These are phyloP conservation scores for Neurospora hispaniola DNA, from an alignment of 495 filamentous ascomycete genomes.

Conservation along the genomic window DNA sequence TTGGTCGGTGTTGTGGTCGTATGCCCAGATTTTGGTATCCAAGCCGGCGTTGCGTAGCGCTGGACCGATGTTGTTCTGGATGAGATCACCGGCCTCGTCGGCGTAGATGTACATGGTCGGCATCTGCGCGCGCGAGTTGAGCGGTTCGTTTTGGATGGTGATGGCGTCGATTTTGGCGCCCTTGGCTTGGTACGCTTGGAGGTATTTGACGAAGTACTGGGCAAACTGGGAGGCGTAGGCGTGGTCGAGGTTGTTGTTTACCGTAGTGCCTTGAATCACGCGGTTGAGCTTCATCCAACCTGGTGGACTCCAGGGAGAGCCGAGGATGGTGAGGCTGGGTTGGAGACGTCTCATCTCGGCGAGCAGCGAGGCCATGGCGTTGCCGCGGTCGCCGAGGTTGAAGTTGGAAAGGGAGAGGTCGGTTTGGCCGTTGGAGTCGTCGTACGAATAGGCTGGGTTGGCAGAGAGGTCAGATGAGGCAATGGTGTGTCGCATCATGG, in stretches of 20 bases:
- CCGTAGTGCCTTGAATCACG: conserved; percentile 35
- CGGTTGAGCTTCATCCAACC: conserved; percentile 50
- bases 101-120: conserved; percentile 45
- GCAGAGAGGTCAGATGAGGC: conserved; percentile 42
- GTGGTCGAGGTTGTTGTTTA: conserved; percentile 42
- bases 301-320: conserved; percentile 43
- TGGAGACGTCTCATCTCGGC: conserved; percentile 30
- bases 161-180: conserved; percentile 43
- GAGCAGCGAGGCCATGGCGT: conserved; percentile 40
- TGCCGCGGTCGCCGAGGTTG: conserved; percentile 38
- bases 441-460: conserved; percentile 42
- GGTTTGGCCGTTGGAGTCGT: conserved; percentile 29
- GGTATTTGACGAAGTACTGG: conserved; percentile 47
- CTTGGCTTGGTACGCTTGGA: conserved; percentile 35
- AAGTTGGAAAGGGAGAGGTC: conserved; percentile 35
- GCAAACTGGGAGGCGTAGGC: conserved; percentile 37
- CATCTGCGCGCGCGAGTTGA: conserved; percentile 42
- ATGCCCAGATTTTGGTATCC: conserved; percentile 40
- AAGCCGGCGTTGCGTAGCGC: conserved; percentile 32
- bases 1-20: conserved; percentile 47
- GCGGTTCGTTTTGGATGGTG: conserved; percentile 47
- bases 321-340: conserved; percentile 31
- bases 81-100: conserved; percentile 37
- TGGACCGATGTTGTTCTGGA: conserved; percentile 40
- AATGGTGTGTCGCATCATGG: conserved; percentile 45